Conservation (phyloP, 345 rosid genomes). For the Gossypium mustelinum region DNA sequence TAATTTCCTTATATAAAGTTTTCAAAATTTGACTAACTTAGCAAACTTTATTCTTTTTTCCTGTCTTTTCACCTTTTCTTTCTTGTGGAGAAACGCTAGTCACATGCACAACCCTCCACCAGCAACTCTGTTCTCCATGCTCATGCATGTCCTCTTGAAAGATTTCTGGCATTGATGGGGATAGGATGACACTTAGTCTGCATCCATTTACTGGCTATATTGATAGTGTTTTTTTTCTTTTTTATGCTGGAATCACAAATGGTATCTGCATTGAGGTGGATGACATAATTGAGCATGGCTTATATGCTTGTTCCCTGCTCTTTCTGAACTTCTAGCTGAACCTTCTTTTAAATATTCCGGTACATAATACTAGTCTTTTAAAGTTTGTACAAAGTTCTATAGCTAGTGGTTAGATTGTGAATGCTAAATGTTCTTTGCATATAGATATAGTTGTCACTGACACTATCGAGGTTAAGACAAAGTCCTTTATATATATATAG, state of each 20-base stretch:
- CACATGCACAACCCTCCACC: conserved; percentile 2
- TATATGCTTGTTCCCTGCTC: neutral
- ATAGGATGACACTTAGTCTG: neutral
- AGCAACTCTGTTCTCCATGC: too few species aligned
- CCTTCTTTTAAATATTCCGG: neutral
- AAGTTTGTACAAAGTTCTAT: neutral
- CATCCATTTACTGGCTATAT: neutral
- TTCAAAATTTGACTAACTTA: neutral
- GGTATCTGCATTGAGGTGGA: neutral
- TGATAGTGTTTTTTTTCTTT: neutral
- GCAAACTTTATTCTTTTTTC: conserved; percentile 5
- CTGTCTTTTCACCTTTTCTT: neutral
- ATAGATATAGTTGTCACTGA: neutral
- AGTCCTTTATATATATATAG: neutral
- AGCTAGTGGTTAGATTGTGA: neutral
- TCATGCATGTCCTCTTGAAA: neutral
- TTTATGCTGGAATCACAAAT: neutral
- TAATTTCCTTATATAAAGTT: conserved; percentile 11
- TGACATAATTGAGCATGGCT: neutral
- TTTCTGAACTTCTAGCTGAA: neutral
- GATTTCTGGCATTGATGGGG: neutral
- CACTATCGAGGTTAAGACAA: neutral
- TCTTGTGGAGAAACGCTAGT: conserved; percentile 1
- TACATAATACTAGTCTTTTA: neutral
- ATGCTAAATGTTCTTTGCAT: neutral